Base-by-base conservation (phyloP, 306 rosid genomes). In the Fagus sylvatica region DNA sequence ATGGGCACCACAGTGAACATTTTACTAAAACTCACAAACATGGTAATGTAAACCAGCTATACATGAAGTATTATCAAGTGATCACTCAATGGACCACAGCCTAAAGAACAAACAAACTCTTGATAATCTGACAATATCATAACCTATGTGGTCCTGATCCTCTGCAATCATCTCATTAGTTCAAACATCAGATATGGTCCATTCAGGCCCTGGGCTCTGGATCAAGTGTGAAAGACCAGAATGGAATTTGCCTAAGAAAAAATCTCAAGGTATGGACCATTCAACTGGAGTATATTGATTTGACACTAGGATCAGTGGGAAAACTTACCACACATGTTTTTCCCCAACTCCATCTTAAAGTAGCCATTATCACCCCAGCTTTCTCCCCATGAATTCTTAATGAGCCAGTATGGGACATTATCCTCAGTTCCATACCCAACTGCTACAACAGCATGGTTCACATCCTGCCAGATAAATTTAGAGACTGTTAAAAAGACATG, bases 381-480 rank as follows among this genome's bases (percentile, higher is more conserved):
- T 34, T 2, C 55, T 34, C 99, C 99, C 99, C 99, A 95, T 0
- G 99, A 95, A 83, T 95, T 95, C 85, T 95, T 95, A 37, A 91
- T 51, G 71, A 93, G 88, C 99, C 99, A 95, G 86, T 87, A 95
- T 9, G 98, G 91, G 64, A 83, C 79, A 9, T 88, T 90, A 71
- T 84, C 56, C 84, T 95, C 97, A 5, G 81, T 87, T 75, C 99
- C 99, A 80, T 93, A 95, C 74, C 99, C 99, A 74, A 95, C 96
- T 13, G 97, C 99, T 54, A 95, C 85, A 85, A 93, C 99, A 17
- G 98, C 99, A 73, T 95, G 99, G 87, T 95, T 95, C 87, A 95
- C 99, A 79, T 95, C 98, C 99, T 95, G 94, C 79, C 75, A 81
- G 71, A 79, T 43, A 76, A 77, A 42, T 39, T 61, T 76, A 83